Percentiles rank a stretch among this genome's conserved stretches.
Evolutionary conservation across 2,329 filamentous ascomycete genomes (phyloP).

Genomic region (Botryotinia convoluta): DNA sequence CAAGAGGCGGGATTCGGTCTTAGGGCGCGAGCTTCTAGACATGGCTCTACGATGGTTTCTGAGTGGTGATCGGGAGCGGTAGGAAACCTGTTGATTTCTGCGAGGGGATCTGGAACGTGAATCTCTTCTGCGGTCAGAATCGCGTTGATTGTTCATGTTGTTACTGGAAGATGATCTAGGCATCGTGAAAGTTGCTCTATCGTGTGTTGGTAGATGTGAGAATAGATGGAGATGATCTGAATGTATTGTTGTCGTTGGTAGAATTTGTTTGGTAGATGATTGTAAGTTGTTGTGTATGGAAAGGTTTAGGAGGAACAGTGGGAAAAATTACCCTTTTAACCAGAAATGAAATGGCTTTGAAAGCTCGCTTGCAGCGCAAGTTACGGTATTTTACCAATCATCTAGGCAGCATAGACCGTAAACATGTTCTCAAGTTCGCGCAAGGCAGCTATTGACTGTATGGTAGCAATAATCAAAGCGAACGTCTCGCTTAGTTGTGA

Average conservation of each 20-base stretch:
- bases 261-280: background rate
- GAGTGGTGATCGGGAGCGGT: conserved; percentile 29
- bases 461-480: background rate
- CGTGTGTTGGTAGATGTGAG: background rate
- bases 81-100: conserved; percentile 16
- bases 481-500: background rate
- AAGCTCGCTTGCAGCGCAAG: background rate
- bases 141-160: background rate
- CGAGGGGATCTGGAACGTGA: conserved; percentile 21
- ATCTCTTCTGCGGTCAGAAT: conserved; percentile 5
- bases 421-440: background rate
- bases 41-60: conserved; percentile 12
- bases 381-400: background rate
- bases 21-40: background rate
- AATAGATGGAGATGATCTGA: background rate
- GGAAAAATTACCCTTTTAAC: background rate
- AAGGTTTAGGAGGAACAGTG: background rate
- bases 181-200: background rate
- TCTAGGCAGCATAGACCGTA: background rate
- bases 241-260: background rate
- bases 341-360: background rate
- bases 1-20: background rate
- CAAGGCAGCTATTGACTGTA: background rate
- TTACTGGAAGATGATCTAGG: background rate
- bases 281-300: background rate